Evolutionary conservation across 441 rosid species (phyloP).

Genomic region (Jatropha multifida): DNA sequence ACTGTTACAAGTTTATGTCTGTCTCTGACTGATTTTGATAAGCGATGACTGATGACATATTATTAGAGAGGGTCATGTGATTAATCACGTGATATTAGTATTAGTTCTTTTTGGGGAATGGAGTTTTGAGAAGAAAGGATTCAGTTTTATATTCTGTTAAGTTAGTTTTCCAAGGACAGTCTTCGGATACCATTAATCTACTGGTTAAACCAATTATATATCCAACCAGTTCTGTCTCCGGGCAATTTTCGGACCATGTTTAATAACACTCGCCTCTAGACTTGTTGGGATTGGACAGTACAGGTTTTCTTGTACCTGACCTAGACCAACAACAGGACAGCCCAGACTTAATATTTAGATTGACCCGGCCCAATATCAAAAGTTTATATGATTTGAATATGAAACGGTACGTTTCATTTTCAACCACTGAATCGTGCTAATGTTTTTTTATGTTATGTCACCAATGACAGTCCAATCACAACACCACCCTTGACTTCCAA

Average conservation of each 20-base stretch:
- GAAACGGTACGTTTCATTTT: neutral
- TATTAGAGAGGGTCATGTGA: conserved; percentile 18
- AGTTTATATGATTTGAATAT: neutral
- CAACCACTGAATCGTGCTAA: neutral
- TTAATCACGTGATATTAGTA: conserved; percentile 18
- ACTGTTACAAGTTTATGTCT: conserved; percentile 34
- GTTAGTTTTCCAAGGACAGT: conserved; percentile 5
- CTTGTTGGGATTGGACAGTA: too few relatives aligned
- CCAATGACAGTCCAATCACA: conserved; percentile 8
- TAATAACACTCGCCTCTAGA: too few relatives aligned
- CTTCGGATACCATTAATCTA: conserved; percentile 7
- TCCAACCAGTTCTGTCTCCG: too few relatives aligned
- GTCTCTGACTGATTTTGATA: conserved; percentile 24
- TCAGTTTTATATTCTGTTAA: neutral
- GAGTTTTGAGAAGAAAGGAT: neutral
- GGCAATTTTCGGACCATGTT: neutral
- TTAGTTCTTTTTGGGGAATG: neutral
- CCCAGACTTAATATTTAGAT: too few relatives aligned
- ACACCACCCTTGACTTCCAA: neutral
- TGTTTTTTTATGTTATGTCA: neutral
- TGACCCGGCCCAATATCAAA: too few relatives aligned
- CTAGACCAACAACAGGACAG: too few relatives aligned
- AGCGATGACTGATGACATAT: neutral
- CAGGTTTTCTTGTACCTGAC: too few relatives aligned
- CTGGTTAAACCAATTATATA: too few relatives aligned